Evolutionary conservation across 495 filamentous ascomycete species (phyloP), one percentile per base, ranked within the genome.

Genomic region (Podospora comata): DNA sequence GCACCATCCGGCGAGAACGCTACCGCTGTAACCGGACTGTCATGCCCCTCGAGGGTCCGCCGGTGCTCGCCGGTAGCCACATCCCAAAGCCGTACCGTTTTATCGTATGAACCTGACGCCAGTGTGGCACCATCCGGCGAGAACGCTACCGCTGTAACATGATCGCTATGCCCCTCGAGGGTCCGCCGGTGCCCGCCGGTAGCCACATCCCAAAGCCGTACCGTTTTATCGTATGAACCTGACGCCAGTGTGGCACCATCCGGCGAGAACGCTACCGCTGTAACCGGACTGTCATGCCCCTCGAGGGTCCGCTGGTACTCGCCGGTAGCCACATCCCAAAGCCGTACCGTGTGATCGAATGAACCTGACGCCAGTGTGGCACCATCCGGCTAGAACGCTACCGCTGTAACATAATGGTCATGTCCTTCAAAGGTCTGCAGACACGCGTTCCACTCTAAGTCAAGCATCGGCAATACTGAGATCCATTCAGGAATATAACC

Each of bases 41-140:
- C n/a, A 20, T 20, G 20, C 1, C 20, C 20, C 20, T 20, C 20
- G 1, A 57, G 55, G 55, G 55, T 57, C 55, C 55, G 20, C 20
- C 20, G 55, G 55, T 57, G 62, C 39, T 19, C 39, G 39, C 62
- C 34, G 18, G 62, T 64, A 0, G 32, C 39, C 9, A 54, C 28
- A 57, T 65, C 63, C 63, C 39, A 65, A 3, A 65, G 63, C 63
- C 63, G 63, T 44, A 65, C 39, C n/a, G 63, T 65, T 0, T 2
- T n/a, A 56, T 65, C 63, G 26, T n/a, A 0, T 32, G 39, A 65
- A 65, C 3, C 48, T 18, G 63, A 65, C 44, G 63, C 63, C 13
- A 65, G 63, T 53, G 20, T 56, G 9, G 44, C 32, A 23, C 65
- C 30, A n/a, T 66, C 56, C 18, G 30, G 19, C 1, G 65, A 66